A percentile compares a stretch with the other conserved stretches of the same genome.
Evolutionary conservation across 805 yeast genomes (phyloP).

Genomic region (Nakazawaea pomicola): DNA sequence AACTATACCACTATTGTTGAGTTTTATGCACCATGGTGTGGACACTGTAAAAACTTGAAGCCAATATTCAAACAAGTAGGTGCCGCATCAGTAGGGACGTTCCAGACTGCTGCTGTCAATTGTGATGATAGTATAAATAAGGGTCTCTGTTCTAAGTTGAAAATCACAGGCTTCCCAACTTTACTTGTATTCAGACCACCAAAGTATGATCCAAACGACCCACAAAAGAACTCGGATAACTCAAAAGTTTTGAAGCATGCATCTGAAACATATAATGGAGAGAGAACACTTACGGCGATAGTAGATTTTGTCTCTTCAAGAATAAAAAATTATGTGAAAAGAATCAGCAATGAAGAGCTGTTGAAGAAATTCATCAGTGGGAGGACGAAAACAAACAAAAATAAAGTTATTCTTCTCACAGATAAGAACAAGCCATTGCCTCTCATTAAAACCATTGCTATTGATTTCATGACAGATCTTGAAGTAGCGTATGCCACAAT

Average conservation of each 20-base stretch:
- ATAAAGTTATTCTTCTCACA: slow-evolving; percentile 50
- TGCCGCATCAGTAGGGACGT: slow-evolving; percentile 46
- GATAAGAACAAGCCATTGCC: slow-evolving; percentile 46
- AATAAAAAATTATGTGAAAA: slow-evolving; percentile 61
- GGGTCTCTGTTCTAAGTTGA: slow-evolving; percentile 59
- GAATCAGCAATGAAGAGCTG: slow-evolving; percentile 32
- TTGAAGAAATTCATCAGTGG: slow-evolving; percentile 24
- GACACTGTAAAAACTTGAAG: slow-evolving; percentile 75
- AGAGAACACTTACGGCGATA: slow-evolving; percentile 51
- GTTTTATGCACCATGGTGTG: slow-evolving; percentile 98
- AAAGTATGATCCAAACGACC: slow-evolving; percentile 32
- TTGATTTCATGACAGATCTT: slow-evolving; percentile 54
- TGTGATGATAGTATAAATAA: slow-evolving; percentile 73
- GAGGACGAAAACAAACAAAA: slow-evolving; percentile 16
- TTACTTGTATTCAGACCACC: slow-evolving; percentile 80
- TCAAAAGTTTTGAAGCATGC: slow-evolving; percentile 32
- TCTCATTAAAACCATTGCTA: slow-evolving; percentile 58
- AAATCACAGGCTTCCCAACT: slow-evolving; percentile 80
- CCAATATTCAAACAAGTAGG: slow-evolving; percentile 65
- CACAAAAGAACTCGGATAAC: slow-evolving; percentile 16
- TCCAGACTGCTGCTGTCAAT: slow-evolving; percentile 76
- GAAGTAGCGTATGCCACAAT: slow-evolving; percentile 42
- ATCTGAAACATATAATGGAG: slow-evolving; percentile 56
- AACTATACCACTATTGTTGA: slow-evolving; percentile 81
- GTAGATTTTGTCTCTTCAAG: slow-evolving; percentile 50